These are phyloP conservation scores for Cicer cuneatum DNA, from an alignment of 306 rosid species.

Conservation along the genomic window DNA sequence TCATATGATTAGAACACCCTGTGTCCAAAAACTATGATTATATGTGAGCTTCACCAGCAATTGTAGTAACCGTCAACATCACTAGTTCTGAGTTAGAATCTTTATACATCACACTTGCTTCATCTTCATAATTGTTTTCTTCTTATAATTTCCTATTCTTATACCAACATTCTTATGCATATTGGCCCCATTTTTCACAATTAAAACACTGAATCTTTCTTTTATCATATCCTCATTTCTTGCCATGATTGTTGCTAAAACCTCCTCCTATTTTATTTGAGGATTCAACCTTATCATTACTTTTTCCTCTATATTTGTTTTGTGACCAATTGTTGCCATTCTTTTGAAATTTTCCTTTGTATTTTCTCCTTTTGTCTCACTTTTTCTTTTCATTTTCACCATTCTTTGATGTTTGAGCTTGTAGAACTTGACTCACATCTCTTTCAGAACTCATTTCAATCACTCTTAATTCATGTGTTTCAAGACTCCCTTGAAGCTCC, in stretches of 20 bases:
- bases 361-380: too few species aligned
- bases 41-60: background rate
- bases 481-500: too few species aligned
- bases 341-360: too few species aligned
- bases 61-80: background rate
- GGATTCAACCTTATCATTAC: background rate
- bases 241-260: too few species aligned
- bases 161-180: background rate
- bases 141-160: background rate
- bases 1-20: background rate
- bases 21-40: background rate
- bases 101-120: background rate
- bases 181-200: background rate
- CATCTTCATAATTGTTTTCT: background rate
- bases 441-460: too few species aligned
- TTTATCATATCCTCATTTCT: background rate
- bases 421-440: too few species aligned
- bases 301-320: background rate
- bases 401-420: too few species aligned
- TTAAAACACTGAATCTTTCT: background rate
- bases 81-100: background rate
- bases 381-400: too few species aligned
- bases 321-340: too few species aligned
- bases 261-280: background rate
- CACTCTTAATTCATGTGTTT: too few species aligned